Evolutionary conservation across 306 rosid species (phyloP), one percentile per base, ranked within the genome.

Genomic region (Vicia faba): DNA sequence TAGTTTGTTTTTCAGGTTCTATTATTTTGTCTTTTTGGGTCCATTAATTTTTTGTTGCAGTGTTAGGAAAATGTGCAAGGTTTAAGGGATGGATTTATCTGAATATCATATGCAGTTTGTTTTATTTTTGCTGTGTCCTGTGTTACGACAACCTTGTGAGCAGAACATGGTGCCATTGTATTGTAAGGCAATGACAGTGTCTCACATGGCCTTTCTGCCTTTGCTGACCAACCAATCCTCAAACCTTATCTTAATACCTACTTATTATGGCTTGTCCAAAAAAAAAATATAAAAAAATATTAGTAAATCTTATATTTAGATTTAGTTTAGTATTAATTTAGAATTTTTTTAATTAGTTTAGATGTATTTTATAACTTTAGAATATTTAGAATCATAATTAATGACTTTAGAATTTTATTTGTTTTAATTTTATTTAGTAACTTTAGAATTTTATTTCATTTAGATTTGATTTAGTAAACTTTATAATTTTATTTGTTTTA

Each of bases 171-270:
- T 69, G 67, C 61, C 56, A 49, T 14, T 48, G 64, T 38, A 49
- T 11, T 48, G 64, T 38, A 19, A 20, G 62, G 61, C 56, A 31
- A 31, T 8, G 12, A 56, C 75, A 56, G 63, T 4, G 25, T 4
- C 26, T 73, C 79, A 78, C 79, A 68, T 78, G 83, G 53, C 64
- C 40, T n/a, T n/a, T n/a, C n/a, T n/a, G n/a, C n/a, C n/a, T 56
- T 49, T 54, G 60, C 15, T 20, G 5, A 20, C 33, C 2, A 53
- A 23, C 23, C 16, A 23, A 14, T 50, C 26, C 26, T 49, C 26
- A 16, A 18, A 49, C 19, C 6, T 48, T 49, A 49, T 49, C 55
- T 18, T 49, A 18, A 5, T 44, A 43, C 16, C n/a, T 44, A 44
- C 18, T 46, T 15, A 15, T 15, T 7, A 33, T 33, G 38, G 9